Percentiles rank a stretch among this genome's conserved stretches.
These are phyloP conservation scores for Nidularia sp. DNA, from an alignment of 768 basidiomycete species.

Conservation along the genomic window DNA sequence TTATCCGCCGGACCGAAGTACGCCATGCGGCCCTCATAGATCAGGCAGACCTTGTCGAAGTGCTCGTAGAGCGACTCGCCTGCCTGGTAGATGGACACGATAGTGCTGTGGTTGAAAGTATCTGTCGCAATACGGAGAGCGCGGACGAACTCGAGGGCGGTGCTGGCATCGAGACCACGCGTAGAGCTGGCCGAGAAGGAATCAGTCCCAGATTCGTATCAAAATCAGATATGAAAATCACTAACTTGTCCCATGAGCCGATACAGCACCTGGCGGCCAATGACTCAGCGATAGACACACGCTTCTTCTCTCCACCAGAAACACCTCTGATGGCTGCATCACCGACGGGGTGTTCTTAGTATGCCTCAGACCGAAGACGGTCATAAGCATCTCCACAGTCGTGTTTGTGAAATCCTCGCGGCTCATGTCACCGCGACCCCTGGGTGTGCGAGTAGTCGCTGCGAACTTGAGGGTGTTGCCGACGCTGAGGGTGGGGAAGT, in stretches of 20 bases:
- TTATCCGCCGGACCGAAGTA: constrained; percentile 68
- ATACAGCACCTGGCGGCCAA: constrained; percentile 55
- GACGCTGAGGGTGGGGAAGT: constrained; percentile 83
- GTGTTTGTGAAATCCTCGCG: constrained; percentile 38
- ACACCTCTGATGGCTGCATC: constrained; percentile 72
- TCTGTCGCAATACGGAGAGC: constrained; percentile 65
- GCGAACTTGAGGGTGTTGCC: constrained; percentile 73
- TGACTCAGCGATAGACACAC: constrained; percentile 72
- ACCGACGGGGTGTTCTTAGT: constrained; percentile 71
- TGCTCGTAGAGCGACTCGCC: constrained; percentile 60
- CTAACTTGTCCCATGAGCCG: constrained; percentile 65
- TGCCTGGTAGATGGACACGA: constrained; percentile 86
- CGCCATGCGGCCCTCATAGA: constrained; percentile 70
- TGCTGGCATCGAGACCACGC: constrained; percentile 62
- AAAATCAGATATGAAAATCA: background rate
- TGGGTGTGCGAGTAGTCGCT: constrained; percentile 64
- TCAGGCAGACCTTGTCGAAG: constrained; percentile 81
- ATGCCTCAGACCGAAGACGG: constrained; percentile 75
- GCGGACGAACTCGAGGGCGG: constrained; percentile 69
- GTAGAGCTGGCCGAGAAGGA: constrained; percentile 43
- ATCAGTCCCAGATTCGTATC: too few relatives aligned
- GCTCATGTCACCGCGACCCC: constrained; percentile 36
- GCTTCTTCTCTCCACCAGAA: constrained; percentile 75
- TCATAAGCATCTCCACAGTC: constrained; percentile 51
- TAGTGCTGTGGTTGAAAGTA: constrained; percentile 46